phyloP scores from a whole-genome alignment of 2,329 filamentous ascomycete genomes.

The Aspergillus sp. region DNA sequence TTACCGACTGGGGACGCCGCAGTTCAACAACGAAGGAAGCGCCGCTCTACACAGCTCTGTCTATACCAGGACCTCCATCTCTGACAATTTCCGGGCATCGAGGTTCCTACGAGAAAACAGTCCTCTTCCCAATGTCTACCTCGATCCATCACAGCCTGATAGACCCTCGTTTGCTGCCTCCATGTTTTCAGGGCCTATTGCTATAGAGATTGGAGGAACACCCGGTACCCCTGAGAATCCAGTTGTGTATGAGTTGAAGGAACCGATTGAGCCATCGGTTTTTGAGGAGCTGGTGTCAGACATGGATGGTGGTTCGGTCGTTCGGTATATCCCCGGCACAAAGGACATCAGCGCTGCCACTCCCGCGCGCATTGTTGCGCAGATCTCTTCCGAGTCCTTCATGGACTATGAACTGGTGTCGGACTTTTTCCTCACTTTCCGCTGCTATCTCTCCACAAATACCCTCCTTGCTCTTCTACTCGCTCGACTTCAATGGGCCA shows the following conservation, averaged over 20 bases:
- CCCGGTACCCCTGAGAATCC: slow-evolving; percentile 33
- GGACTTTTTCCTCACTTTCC: slow-evolving; percentile 95
- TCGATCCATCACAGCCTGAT: slow-evolving; percentile 19
- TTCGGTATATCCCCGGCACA: slow-evolving; percentile 69
- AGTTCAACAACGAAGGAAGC: slow-evolving; percentile 72
- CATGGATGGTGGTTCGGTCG: slow-evolving; percentile 75
- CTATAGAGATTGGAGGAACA: slow-evolving; percentile 25
- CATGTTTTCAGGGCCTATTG: slow-evolving; percentile 30
- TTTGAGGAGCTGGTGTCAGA: slow-evolving; percentile 78
- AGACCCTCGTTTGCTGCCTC: slow-evolving; percentile 33
- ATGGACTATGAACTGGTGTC: slow-evolving; percentile 96
- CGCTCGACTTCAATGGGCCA: slow-evolving; percentile 80
- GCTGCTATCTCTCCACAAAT: slow-evolving; percentile 72
- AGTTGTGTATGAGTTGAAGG: slow-evolving; percentile 49
- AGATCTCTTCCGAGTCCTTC: slow-evolving; percentile 93
- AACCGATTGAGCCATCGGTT: slow-evolving; percentile 60
- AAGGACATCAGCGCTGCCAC: slow-evolving; percentile 83
- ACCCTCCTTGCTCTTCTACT: slow-evolving; percentile 81
- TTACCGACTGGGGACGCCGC: slow-evolving; percentile 76
- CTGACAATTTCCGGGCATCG: slow-evolving; percentile 66
- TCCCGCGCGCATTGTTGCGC: slow-evolving; percentile 82
- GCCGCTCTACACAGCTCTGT: slow-evolving; percentile 76
- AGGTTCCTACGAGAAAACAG: slow-evolving; percentile 44
- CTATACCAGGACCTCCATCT: slow-evolving; percentile 61
- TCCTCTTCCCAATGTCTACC: slow-evolving; percentile 18